Conservation (phyloP, 768 basidiomycete species). For the Leccinum disarticulatum region DNA sequence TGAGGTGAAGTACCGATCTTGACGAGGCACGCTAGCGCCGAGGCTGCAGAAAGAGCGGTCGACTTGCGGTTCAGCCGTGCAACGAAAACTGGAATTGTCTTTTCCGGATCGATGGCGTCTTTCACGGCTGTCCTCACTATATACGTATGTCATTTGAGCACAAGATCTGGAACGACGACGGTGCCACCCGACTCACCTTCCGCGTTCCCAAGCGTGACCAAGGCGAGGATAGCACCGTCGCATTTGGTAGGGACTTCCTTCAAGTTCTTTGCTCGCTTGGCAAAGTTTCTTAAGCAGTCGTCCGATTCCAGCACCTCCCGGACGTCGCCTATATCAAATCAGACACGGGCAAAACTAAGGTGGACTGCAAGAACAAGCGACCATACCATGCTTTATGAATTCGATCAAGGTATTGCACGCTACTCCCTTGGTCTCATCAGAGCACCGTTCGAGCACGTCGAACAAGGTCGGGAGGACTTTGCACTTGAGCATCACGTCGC, state of each 20-base stretch:
- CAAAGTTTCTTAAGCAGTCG: constrained; percentile 15
- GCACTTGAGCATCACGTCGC: constrained; percentile 12
- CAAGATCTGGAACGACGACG: not conserved
- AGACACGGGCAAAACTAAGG: too few relatives aligned
- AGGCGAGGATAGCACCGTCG: constrained; percentile 17
- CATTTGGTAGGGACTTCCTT: constrained; percentile 7
- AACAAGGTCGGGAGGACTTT: constrained; percentile 17
- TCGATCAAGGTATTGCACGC: constrained; percentile 13
- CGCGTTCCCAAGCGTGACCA: constrained; percentile 15
- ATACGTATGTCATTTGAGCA: not conserved
- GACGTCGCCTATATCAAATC: constrained; percentile 10
- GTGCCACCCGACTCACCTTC: constrained; percentile 3
- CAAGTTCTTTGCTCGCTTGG: constrained; percentile 14
- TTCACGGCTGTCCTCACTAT: constrained; percentile 11
- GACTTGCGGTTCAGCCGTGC: constrained; percentile 16
- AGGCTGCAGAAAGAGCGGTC: constrained; percentile 21
- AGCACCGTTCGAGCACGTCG: constrained; percentile 23
- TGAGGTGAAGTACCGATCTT: constrained; percentile 19
- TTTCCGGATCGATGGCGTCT: constrained; percentile 13
- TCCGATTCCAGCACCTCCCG: constrained; percentile 1
- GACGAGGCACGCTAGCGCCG: constrained; percentile 14
- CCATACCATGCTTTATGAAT: constrained; percentile 21
- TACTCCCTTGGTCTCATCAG: constrained; percentile 17
- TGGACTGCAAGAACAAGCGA: not conserved
- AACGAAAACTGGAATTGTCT: constrained; percentile 19